phyloP scores from a whole-genome alignment of 2,329 filamentous ascomycete species.

The Colletotrichum sp. region DNA sequence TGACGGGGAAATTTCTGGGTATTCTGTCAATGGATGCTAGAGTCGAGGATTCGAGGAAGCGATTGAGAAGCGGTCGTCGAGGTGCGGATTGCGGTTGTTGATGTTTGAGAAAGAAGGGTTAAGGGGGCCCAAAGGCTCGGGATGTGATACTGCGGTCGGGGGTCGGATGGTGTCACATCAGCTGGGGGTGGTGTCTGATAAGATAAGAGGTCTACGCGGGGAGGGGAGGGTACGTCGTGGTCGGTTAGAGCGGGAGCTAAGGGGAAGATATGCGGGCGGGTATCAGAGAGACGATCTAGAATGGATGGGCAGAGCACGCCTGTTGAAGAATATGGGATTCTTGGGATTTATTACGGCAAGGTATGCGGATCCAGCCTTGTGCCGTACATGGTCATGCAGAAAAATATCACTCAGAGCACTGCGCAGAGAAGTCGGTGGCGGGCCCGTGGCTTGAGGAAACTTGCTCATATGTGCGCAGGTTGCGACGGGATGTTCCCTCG shows the following conservation, averaged over 20 bases:
- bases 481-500: conserved; percentile 18
- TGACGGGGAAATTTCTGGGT: background rate
- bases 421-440: conserved; percentile 1
- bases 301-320: background rate
- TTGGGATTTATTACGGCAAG: background rate
- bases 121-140: background rate
- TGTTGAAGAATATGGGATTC: background rate
- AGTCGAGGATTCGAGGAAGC: background rate
- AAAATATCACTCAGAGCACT: background rate
- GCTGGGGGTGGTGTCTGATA: background rate
- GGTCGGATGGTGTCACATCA: background rate
- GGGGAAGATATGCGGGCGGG: background rate
- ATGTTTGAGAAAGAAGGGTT: background rate
- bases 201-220: background rate
- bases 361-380: background rate
- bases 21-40: background rate
- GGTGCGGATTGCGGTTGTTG: background rate
- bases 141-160: background rate
- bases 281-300: background rate
- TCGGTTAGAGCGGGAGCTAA: background rate
- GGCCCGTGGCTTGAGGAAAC: conserved; percentile 31
- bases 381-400: background rate
- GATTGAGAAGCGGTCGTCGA: background rate
- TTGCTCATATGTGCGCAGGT: conserved; percentile 46
- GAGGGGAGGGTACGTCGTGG: background rate